These are phyloP conservation scores for Salicornia ramosissima DNA, from an alignment of 148 eudicot genomes.

Conservation along the genomic window DNA sequence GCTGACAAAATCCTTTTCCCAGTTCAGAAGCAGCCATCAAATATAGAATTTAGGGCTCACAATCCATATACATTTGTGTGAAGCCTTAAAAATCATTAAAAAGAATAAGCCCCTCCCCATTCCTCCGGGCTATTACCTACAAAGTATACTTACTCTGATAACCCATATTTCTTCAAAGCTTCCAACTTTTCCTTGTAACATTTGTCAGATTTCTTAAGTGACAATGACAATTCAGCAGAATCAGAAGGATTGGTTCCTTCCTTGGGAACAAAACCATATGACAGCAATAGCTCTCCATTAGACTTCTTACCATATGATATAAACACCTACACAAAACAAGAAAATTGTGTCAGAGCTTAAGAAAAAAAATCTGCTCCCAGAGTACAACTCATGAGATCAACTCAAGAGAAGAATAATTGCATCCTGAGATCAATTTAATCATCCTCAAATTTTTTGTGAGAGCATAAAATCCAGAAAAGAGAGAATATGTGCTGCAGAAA, in stretches of 20 bases:
- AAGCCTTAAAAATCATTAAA: background rate
- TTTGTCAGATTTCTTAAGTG: conserved; percentile 68
- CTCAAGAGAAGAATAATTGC: background rate
- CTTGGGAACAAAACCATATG: conserved; percentile 96
- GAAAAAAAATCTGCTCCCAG: background rate
- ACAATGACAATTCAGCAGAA: conserved; percentile 68
- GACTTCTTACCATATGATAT: conserved; percentile 97
- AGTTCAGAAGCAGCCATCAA: background rate
- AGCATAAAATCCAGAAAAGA: background rate
- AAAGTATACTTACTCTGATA: conserved; percentile 60
- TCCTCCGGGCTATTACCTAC: too few relatives aligned
- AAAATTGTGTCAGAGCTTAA: conserved; percentile 6
- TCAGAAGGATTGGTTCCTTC: conserved; percentile 93
- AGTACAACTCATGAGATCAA: background rate
- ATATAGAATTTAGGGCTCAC: background rate
- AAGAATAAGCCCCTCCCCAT: background rate
- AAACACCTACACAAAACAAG: conserved; percentile 54
- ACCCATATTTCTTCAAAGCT: conserved; percentile 72
- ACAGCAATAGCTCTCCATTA: conserved; percentile 87
- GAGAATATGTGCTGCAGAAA: background rate
- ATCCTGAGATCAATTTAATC: background rate
- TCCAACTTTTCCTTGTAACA: conserved; percentile 76
- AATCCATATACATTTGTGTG: background rate
- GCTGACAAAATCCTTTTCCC: background rate
- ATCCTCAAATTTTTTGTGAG: background rate